Evolutionary conservation across 257 asterid species (phyloP).

Genomic region (Solanum rostratum): DNA sequence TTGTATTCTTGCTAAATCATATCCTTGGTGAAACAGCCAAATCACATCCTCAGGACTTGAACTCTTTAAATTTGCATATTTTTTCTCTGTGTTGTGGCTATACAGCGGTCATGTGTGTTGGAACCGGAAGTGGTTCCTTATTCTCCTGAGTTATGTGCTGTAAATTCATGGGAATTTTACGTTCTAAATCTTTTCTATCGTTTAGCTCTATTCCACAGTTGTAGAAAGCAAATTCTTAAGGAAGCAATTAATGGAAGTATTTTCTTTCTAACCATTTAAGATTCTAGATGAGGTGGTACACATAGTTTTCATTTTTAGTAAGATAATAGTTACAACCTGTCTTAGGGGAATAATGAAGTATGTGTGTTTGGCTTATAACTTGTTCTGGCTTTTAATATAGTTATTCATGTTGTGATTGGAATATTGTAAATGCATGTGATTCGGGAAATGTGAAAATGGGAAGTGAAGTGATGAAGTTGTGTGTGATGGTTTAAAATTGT

Average conservation of each 20-base stretch:
- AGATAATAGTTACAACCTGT: not conserved
- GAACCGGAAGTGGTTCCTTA: not conserved
- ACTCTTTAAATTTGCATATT: constrained; percentile 26
- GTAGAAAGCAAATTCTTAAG: not conserved
- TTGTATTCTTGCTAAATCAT: not conserved
- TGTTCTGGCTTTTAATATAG: not conserved
- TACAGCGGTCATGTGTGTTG: not conserved
- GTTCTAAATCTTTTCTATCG: not conserved
- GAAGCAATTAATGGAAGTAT: not conserved
- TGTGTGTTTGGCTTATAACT: not conserved
- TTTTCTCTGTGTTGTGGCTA: not conserved
- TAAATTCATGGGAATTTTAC: not conserved
- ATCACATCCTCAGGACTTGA: constrained; percentile 93
- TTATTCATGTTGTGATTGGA: not conserved
- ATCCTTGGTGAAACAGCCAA: constrained; percentile 88
- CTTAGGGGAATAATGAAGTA: not conserved
- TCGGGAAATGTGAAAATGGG: not conserved
- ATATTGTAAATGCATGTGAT: not conserved
- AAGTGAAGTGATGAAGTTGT: not conserved
- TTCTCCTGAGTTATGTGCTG: not conserved
- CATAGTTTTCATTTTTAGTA: not conserved
- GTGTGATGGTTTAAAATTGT: not conserved
- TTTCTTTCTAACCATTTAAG: not conserved
- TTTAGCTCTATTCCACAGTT: not conserved
- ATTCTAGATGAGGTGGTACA: not conserved